phyloP scores from a whole-genome alignment of 805 yeast genomes.

The Clavispora santaluciae region DNA sequence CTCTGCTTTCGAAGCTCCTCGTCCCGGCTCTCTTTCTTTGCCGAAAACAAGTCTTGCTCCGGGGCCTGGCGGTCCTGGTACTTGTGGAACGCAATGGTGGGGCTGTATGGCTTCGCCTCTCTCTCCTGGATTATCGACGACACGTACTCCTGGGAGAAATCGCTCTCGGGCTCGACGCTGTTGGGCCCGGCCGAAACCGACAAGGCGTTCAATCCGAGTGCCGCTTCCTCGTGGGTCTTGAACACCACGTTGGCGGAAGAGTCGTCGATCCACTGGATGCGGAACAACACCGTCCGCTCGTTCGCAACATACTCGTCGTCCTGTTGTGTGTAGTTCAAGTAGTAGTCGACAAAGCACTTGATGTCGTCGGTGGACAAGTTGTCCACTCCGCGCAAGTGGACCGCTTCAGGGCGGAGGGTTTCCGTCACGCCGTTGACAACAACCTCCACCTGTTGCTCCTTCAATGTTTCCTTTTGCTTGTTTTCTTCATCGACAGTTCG shows the following conservation, averaged over 20 bases:
- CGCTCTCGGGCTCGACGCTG: not conserved
- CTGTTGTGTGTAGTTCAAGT: conserved; percentile 27
- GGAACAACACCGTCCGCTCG: conserved; percentile 32
- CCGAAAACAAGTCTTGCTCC: conserved; percentile 11
- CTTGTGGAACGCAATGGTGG: conserved; percentile 29
- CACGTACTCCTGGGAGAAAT: conserved; percentile 16
- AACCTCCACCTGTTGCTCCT: conserved; percentile 31
- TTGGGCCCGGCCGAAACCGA: conserved; percentile 18
- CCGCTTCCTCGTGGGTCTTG: conserved; percentile 38
- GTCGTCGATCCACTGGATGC: conserved; percentile 67
- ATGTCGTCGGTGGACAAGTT: conserved; percentile 57
- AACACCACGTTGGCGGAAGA: conserved; percentile 53
- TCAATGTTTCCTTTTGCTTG: conserved; percentile 23
- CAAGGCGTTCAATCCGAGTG: conserved; percentile 31
- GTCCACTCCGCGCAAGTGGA: conserved; percentile 58
- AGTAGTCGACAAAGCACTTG: conserved; percentile 48
- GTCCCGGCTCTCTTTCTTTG: conserved; percentile 5
- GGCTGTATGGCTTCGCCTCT: conserved; percentile 37
- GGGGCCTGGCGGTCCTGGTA: conserved; percentile 9
- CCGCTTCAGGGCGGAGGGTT: conserved; percentile 40
- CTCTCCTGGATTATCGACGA: conserved; percentile 32
- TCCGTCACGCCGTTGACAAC: conserved; percentile 27
- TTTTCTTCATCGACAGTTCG: conserved; percentile 37
- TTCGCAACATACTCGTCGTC: conserved; percentile 18
- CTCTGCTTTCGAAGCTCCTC: conserved; percentile 10